Base-by-base conservation (phyloP, 257 asterid genomes). In the Petunia axillaris region DNA sequence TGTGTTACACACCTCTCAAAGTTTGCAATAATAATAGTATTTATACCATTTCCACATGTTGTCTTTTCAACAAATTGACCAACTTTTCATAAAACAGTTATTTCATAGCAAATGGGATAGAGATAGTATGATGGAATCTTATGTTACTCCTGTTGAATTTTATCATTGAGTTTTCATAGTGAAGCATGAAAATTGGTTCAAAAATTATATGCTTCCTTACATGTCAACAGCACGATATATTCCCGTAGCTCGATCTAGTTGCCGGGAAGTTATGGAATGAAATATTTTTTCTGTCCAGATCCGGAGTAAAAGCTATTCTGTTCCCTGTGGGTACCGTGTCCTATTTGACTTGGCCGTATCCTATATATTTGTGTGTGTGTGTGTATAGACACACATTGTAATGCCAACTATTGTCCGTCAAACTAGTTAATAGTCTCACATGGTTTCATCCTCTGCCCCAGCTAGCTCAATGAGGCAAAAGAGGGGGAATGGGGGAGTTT, bases 191-290 rank as follows among this genome's bases (percentile, higher is more conserved):
- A 71, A 9, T 48, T 46, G 43, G 60, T 25, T 9, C 25, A 71
- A 71, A 46, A 4, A 1, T 71, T 48, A 8, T 46, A 65, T 9
- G 15, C 25, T 70, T 46, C 41, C 8, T 70, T 16, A 35, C 77
- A 70, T 70, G 77, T 70, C 10, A 70, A 70, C 16, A 11, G 8
- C 9, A 65, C 48, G 77, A 71, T 71, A 71, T 48, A 37, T 50
- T 71, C 25, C 37, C 25, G 10, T 71, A 25, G n/a, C 60, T 71
- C 11, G 46, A 40, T 39, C 25, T 10, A 36, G 74, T 66, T 25
- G 25, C 25, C 25, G 25, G 25, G 25, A 25, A 25, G 25, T 25
- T 25, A 25, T 25, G 25, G 25, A 40, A 40, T 40, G 53, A 66
- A 15, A 65, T 40, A 40, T 6, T 14, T 64, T 65, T 65, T 65